These are phyloP conservation scores for Dioszegia hungarica DNA, from an alignment of 768 basidiomycete genomes.

Conservation along the genomic window DNA sequence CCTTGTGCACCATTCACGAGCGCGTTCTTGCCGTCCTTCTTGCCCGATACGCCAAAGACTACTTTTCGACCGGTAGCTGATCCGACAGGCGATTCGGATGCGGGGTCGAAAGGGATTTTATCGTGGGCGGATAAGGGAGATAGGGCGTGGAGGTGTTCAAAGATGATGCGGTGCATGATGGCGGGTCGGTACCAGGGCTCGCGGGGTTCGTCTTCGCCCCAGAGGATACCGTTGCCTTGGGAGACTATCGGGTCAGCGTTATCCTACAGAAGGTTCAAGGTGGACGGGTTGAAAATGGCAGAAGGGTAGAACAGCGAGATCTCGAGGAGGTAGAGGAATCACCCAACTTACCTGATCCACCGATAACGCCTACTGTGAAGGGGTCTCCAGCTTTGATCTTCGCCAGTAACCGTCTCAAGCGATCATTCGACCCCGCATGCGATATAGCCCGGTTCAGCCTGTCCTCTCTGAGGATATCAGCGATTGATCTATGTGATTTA, in stretches of 20 bases:
- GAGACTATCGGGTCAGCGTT: constrained; percentile 6
- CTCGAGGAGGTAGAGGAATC: neutral
- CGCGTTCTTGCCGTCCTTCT: constrained; percentile 23
- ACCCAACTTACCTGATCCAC: constrained; percentile 33
- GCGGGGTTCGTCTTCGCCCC: constrained; percentile 3
- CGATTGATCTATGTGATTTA: neutral
- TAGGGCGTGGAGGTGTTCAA: constrained; percentile 27
- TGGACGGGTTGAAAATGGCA: neutral
- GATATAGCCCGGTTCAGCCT: constrained; percentile 5
- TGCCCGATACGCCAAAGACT: constrained; percentile 7
- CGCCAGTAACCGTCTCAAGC: constrained; percentile 20
- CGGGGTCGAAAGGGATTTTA: neutral
- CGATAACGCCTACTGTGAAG: constrained; percentile 36
- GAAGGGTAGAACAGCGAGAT: no score
- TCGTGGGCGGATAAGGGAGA: constrained; percentile 12
- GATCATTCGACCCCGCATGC: constrained; percentile 24
- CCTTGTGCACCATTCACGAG: constrained; percentile 45
- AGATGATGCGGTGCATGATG: constrained; percentile 29
- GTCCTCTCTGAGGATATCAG: constrained; percentile 7
- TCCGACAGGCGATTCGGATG: neutral
- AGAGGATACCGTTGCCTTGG: constrained; percentile 17
- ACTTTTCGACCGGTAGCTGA: neutral
- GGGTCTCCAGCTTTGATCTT: constrained; percentile 25
- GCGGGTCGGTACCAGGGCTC: constrained; percentile 11
- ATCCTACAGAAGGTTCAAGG: neutral